Evolutionary conservation across 2,329 filamentous ascomycete species (phyloP), one percentile per base, ranked within the genome.

Genomic region (Curvularia spicifera): DNA sequence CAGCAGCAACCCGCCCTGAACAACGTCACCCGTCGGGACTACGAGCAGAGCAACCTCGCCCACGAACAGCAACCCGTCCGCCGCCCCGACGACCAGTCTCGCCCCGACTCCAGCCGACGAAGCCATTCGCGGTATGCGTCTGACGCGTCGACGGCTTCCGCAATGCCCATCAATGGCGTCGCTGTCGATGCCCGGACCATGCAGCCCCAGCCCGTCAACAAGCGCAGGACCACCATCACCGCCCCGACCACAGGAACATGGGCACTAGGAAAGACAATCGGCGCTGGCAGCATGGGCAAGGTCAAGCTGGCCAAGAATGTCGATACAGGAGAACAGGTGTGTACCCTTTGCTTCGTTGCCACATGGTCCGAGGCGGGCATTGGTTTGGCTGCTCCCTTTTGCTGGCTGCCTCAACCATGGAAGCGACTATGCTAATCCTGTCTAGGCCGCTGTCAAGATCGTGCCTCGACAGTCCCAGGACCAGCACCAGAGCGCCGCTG

Each of bases 201-300:
- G 8, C 63, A 65, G 45, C 60, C 67, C 4, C 64, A 57, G 49
- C 64, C 68, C 43, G 71, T 65, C 50, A 67, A 71, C 18, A 75
- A 72, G 65, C 80, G 87, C 66, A 80, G 87, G 70, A 97, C 94
- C 12, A 94, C 91, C 40, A 96, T 99, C 74, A 91, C 91, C 51
- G 93, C 93, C 3, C 88, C 90, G 46, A 93, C 56, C 60, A 78
- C 93, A 12, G 95, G 95, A 57, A 92, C 93, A 81, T 99, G 94
- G 93, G 88, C 93, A 55, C 83, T 99, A 51, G 94, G 94, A 59
- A 98, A 98, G 83, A 98, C 95, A 3, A 95, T 99, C 71, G 95
- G 95, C 59, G 93, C 93, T 52, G 95, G 95, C 50, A 98, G 94
- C 78, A 99, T 99, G 95, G 95, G 95, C 65, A 98, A 98, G 78